Percentiles rank a stretch among this genome's conserved stretches.
Conservation (phyloP, 306 rosid genomes). For the Gillenia trifoliata region DNA sequence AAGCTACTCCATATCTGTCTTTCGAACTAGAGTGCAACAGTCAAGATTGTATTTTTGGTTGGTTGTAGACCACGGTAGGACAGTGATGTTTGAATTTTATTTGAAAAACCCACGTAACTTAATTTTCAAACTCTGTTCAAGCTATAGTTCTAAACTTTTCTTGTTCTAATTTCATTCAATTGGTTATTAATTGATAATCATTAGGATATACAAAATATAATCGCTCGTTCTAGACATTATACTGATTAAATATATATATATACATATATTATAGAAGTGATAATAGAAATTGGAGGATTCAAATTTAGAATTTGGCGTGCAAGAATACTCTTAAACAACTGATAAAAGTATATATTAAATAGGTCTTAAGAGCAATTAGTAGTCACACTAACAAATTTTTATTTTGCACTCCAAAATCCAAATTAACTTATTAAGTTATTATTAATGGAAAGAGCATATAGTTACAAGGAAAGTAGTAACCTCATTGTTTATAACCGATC, state of each 20-base stretch:
- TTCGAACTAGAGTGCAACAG: constrained; percentile 6
- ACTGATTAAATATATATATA: no score
- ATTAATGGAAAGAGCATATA: not conserved
- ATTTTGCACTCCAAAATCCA: no score
- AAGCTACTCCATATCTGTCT: constrained; percentile 27
- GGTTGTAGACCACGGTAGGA: constrained; percentile 31
- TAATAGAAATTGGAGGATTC: no score
- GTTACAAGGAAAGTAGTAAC: not conserved
- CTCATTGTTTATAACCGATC: not conserved
- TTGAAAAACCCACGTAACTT: not conserved
- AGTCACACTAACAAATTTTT: no score
- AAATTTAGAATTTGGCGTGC: no score
- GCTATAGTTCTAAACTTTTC: not conserved
- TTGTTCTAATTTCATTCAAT: not conserved
- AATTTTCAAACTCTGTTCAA: not conserved
- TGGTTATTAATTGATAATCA: not conserved
- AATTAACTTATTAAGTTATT: no score
- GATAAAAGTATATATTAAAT: no score
- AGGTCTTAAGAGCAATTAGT: no score
- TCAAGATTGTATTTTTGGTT: constrained; percentile 31
- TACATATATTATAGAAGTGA: no score
- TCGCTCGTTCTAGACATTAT: not conserved
- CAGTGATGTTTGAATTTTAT: constrained; percentile 1
- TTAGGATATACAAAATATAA: not conserved
- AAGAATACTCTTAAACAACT: not conserved